These are phyloP conservation scores for Linnemannia elongata DNA, from an alignment of 192 early-diverging fungal genomes.

Conservation along the genomic window DNA sequence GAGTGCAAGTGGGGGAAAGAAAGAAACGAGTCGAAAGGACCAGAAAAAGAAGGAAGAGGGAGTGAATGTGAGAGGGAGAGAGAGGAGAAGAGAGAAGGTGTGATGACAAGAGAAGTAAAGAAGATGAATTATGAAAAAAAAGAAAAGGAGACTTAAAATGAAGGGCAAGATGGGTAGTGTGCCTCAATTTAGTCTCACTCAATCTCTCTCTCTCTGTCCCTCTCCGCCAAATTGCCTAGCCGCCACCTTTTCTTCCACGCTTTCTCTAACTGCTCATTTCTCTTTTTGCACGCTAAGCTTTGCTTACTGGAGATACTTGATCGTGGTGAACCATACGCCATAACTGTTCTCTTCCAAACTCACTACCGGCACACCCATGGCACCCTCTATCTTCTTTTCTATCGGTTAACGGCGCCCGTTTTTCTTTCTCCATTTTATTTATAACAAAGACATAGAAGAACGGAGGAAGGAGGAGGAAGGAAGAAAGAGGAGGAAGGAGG, in stretches of 20 bases:
- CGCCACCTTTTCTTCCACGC: too few species aligned
- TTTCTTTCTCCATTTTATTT: not conserved
- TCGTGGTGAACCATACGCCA: too few species aligned
- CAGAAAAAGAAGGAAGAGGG: not conserved
- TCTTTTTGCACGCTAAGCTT: not conserved
- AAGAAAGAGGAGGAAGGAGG: not conserved
- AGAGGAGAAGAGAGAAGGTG: not conserved
- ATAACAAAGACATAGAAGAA: not conserved
- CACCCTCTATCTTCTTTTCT: too few species aligned
- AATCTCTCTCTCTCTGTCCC: not conserved
- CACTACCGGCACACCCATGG: too few species aligned
- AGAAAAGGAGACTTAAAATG: not conserved
- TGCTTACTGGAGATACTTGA: too few species aligned
- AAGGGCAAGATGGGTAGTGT: not conserved
- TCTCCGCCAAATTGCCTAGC: not conserved
- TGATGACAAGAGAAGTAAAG: not conserved
- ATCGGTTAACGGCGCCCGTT: too few species aligned
- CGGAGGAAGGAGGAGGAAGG: not conserved
- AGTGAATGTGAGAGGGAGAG: not conserved
- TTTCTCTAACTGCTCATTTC: not conserved
- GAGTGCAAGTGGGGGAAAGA: not conserved
- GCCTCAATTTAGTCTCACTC: not conserved
- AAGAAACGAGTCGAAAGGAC: not conserved
- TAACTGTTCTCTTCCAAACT: too few species aligned
- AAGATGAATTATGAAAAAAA: not conserved